Base-by-base conservation (phyloP, 148 eudicot genomes). In the Spergularia marina region DNA sequence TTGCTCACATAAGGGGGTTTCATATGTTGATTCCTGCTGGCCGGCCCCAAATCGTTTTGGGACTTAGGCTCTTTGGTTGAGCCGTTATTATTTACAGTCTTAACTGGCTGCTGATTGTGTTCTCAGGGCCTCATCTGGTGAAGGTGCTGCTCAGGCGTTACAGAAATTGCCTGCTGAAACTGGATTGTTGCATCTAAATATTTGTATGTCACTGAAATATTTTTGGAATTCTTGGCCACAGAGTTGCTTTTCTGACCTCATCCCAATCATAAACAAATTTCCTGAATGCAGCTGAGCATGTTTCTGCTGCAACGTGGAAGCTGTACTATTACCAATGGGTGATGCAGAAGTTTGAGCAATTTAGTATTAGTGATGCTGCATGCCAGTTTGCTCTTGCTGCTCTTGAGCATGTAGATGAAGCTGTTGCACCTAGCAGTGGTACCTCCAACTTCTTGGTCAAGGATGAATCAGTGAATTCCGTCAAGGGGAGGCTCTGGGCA, bases 301-400 rank as follows among this genome's bases (percentile, higher is more conserved):
- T 40, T 70, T 87, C 97, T 53, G 49, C 79, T 80, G 97, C 86
- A 63, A 83, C 85, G 56, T 91, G 98, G 99, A 92, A 90, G 91
- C 91, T 96, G 79, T 89, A 87, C 25, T 96, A 96, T 78, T 92
- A 92, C 78, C 98, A 96, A 76, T 92, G 97, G 93, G 97, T 85
- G 36, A 96, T 96, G 99, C 99, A 92, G 82, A 83, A 88, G 71
- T 92, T 96, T 88, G 99, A 96, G 86, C 99, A 89, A 75, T 86
- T 89, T 80, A 85, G 84, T 81, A 73, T 89, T 68, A 88, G 85
- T 84, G 90, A 87, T 85, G 96, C 91, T 76, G 97, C 99, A 76
- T 89, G 94, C 84, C 92, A 91, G 68, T 92, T 92, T 89, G 97
- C 99, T 60, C 88, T 92, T 84, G 97, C 99, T 79, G 92, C 97